These are phyloP conservation scores for Phytophthora pisi DNA, from an alignment of 352 stramenopile genomes.

Conservation along the genomic window DNA sequence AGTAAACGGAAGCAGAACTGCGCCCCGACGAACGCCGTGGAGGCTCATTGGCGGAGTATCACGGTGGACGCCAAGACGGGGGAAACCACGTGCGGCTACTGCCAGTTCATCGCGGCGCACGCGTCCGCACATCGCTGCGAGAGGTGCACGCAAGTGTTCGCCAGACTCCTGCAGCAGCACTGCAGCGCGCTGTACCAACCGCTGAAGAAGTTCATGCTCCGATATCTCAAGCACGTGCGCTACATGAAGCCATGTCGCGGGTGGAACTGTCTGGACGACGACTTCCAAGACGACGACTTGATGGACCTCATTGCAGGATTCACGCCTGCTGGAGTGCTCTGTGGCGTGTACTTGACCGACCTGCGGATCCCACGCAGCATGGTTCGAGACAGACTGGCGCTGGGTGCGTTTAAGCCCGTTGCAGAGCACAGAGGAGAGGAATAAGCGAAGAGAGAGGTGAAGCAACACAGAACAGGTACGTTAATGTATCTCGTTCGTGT, in stretches of 20 bases:
- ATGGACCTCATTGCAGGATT: conserved; percentile 38
- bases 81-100: conserved; percentile 22
- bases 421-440: background rate
- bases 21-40: conserved; percentile 22
- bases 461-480: background rate
- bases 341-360: conserved; percentile 37
- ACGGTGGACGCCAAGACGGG: conserved; percentile 15
- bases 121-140: conserved; percentile 31
- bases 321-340: conserved; percentile 27
- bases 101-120: conserved; percentile 14
- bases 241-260: conserved; percentile 28
- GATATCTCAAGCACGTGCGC: conserved; percentile 34
- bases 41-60: conserved; percentile 37
- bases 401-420: conserved; percentile 23
- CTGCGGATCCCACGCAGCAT: conserved; percentile 21
- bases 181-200: conserved; percentile 30
- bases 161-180: conserved; percentile 27
- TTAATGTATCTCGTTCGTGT: no score
- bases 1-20: conserved; percentile 30
- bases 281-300: conserved; percentile 14
- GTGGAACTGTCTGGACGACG: conserved; percentile 23
- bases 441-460: background rate
- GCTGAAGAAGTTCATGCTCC: conserved; percentile 32
- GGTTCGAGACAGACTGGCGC: conserved; percentile 15
- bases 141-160: conserved; percentile 28